Conservation (phyloP, 208 protist genomes). For the Herpetomonas muscarum region DNA sequence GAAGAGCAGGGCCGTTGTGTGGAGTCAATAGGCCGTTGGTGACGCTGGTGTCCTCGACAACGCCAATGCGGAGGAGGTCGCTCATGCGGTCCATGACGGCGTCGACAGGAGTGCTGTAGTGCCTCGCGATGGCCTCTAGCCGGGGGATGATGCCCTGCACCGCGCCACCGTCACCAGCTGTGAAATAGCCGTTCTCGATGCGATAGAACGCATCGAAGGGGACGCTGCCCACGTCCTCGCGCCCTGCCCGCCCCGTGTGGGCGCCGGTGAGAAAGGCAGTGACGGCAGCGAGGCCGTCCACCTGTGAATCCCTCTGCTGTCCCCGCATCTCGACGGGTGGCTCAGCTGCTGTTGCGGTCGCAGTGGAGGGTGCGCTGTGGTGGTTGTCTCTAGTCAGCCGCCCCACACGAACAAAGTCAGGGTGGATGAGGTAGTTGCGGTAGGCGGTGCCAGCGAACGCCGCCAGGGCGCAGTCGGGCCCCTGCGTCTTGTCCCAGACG, state of each 20-base stretch:
- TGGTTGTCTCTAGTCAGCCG: no score
- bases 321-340: conserved; percentile 10
- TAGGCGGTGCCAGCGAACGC: conserved; percentile 57
- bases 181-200: conserved; percentile 44
- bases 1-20: not conserved
- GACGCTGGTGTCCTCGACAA: conserved; percentile 40
- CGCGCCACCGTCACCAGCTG: not conserved
- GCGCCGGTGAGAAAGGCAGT: conserved; percentile 17
- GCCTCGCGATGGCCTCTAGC: not conserved
- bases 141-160: conserved; percentile 4
- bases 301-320: conserved; percentile 22
- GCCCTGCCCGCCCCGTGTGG: not conserved
- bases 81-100: conserved; percentile 9
- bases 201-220: conserved; percentile 14
- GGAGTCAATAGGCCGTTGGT: conserved; percentile 16
- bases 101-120: not conserved
- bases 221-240: conserved; percentile 1
- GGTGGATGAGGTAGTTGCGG: conserved; percentile 64
- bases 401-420: conserved; percentile 9
- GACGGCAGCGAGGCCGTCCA: conserved; percentile 27
- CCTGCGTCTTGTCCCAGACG: conserved; percentile 57
- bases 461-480: conserved; percentile 56
- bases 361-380: no score
- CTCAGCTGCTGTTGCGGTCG: no score
- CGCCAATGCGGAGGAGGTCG: conserved; percentile 29